Evolutionary conservation across 257 asterid genomes (phyloP), one percentile per base, ranked within the genome.

Genomic region (Ilex aquifolium): DNA sequence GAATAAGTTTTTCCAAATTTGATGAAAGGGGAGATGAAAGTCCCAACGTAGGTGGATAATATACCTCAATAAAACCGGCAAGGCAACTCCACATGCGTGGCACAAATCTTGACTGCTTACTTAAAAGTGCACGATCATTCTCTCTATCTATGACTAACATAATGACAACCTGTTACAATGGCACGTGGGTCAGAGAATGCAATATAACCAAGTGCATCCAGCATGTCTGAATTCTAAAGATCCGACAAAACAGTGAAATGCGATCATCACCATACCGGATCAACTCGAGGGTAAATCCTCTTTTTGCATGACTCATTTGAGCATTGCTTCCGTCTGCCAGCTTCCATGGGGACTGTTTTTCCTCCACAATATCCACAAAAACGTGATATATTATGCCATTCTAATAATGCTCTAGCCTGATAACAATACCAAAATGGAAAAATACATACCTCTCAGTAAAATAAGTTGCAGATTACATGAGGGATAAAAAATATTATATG

Each of bases 81-180:
- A 93, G 86, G 74, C 99, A 93, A 71, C 99, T 93, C 97, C 97
- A 93, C 95, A 90, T 85, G 66, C 97, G 97, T 1, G 97, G 99
- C 51, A 93, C 99, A 76, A 77, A 90, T 77, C 97, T 89, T 5
- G 95, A 85, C 76, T 93, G 97, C 80, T 91, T 82, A 76, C 99
- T 80, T 60, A 92, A 70, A 58, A 92, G 74, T 46, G 72, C 99
- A 36, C 92, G 77, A 69, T 93, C 97, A 48, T 90, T 93, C 62
- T 93, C 90, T 72, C 80, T 90, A 73, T 93, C 99, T 57, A 93
- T 81, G 36, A 93, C 99, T 49, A 93, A 72, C 99, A 93, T 93
- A 74, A 93, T 93, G 59, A 87, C 99, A 49, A 93, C 99, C 96
- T 92, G 82, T 63, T 44, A 57, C 58, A 32, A 60, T 15, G 59